Conservation (phyloP, 768 basidiomycete species). For the Hydnum rufescens region DNA sequence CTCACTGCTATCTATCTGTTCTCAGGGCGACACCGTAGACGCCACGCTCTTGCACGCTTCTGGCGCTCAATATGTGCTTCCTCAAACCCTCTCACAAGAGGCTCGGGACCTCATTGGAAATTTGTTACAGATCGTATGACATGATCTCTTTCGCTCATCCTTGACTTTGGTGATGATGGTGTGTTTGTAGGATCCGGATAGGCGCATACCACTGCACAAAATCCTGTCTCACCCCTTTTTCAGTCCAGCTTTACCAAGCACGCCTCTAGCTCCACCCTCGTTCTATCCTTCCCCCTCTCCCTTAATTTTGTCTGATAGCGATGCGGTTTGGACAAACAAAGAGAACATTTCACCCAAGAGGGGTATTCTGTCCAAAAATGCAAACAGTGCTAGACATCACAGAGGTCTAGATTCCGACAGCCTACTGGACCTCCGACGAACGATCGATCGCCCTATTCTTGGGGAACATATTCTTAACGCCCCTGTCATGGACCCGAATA, state of each 20-base stretch:
- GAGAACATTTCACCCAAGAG: background rate
- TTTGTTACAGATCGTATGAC: conserved; percentile 13
- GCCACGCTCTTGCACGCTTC: background rate
- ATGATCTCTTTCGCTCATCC: background rate
- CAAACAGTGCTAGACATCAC: no score
- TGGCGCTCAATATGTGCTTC: conserved; percentile 13
- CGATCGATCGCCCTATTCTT: background rate
- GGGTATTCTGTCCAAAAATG: background rate
- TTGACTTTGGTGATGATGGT: background rate
- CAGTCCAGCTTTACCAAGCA: background rate
- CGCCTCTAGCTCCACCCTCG: background rate
- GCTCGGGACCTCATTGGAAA: conserved; percentile 11
- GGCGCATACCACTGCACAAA: background rate
- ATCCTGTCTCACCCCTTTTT: background rate
- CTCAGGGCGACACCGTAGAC: background rate
- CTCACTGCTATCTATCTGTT: background rate
- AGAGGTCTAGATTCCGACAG: no score
- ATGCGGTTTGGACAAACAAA: background rate
- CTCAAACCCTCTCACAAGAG: conserved; percentile 15
- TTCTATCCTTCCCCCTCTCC: background rate
- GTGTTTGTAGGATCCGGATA: background rate
- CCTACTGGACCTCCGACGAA: no score
- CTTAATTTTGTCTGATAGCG: background rate
- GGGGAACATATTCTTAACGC: background rate
- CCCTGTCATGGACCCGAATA: background rate